Conservation (phyloP, 495 filamentous ascomycete species). For the Penicillium cinerascens region DNA sequence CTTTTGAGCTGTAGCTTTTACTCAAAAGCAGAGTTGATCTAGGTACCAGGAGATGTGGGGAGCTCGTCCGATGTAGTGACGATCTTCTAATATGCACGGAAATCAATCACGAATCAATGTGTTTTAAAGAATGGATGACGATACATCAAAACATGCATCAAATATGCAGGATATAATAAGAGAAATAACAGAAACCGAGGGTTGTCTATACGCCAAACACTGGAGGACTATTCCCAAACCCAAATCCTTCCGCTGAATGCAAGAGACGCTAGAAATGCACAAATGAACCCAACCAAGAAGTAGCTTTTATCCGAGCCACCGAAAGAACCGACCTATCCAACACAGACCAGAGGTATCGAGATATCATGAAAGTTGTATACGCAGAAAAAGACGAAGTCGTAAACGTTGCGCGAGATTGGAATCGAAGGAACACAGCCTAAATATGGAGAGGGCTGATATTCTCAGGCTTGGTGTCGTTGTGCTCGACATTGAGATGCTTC, state of each 20-base stretch:
- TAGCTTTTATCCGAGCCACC: background rate
- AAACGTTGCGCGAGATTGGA: background rate
- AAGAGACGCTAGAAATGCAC: slow-evolving; percentile 8
- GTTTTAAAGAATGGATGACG: background rate
- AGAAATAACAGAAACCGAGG: background rate
- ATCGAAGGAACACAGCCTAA: background rate
- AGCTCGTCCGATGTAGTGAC: no score
- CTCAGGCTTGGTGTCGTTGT: background rate
- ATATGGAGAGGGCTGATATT: background rate
- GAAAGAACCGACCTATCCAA: background rate
- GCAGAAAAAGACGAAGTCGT: background rate
- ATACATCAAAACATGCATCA: background rate
- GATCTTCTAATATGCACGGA: no score
- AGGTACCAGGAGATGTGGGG: no score
- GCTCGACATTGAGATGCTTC: background rate
- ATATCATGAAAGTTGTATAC: slow-evolving; percentile 3
- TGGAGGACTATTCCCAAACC: background rate
- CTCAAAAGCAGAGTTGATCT: no score
- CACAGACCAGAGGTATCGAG: background rate
- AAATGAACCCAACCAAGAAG: background rate
- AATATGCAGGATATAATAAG: background rate
- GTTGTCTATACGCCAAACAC: background rate
- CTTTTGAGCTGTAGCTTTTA: no score
- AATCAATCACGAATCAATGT: background rate
- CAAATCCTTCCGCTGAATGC: slow-evolving; percentile 7